Conservation (phyloP, 2,329 filamentous ascomycete genomes). For the Exophiala sp. region DNA sequence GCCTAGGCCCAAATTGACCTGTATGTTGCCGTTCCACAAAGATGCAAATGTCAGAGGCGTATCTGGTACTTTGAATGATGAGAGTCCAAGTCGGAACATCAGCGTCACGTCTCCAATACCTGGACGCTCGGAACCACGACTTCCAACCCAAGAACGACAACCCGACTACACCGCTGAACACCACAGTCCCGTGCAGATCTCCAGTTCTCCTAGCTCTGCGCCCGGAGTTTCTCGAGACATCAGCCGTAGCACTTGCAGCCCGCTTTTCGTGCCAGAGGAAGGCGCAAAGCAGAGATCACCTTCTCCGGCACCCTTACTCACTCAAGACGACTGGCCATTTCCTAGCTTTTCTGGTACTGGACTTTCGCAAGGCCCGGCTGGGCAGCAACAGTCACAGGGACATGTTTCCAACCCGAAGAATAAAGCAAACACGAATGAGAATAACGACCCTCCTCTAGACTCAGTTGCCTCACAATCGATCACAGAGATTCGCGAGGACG, state of each 20-base stretch:
- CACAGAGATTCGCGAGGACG: background rate
- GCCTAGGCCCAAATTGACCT: slow-evolving; percentile 11
- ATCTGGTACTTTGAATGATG: background rate
- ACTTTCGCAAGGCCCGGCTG: background rate
- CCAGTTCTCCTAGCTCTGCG: background rate
- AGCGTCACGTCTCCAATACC: background rate
- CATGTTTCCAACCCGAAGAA: background rate
- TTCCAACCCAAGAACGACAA: background rate
- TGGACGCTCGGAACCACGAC: background rate
- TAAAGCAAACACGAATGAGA: background rate
- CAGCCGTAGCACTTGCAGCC: slow-evolving; percentile 6
- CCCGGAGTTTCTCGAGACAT: background rate
- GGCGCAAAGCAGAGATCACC: background rate
- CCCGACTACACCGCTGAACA: background rate
- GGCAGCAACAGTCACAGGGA: background rate
- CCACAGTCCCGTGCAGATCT: background rate
- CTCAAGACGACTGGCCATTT: slow-evolving; percentile 16
- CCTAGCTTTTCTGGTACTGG: background rate
- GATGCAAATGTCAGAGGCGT: background rate
- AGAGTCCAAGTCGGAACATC: background rate
- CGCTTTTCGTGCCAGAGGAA: slow-evolving; percentile 20
- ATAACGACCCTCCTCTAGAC: background rate
- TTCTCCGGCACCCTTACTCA: slow-evolving; percentile 5
- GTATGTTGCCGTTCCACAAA: slow-evolving; percentile 7
- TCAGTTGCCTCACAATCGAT: background rate